phyloP scores from a whole-genome alignment of 805 yeast species.

The Hanseniaspora occidentalis region DNA sequence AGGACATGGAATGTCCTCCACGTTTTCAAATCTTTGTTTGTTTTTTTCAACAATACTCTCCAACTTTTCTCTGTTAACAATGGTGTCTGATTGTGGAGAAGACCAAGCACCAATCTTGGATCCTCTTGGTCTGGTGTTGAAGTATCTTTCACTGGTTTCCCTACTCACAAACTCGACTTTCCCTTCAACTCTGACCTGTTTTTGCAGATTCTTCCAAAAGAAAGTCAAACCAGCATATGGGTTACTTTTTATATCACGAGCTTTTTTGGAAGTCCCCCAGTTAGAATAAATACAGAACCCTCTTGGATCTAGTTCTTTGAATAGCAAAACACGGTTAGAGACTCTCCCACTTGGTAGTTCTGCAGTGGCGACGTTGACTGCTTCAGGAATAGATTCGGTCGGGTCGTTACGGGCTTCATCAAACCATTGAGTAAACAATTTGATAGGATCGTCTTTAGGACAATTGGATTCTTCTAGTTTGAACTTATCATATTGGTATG shows the following conservation, averaged over 20 bases:
- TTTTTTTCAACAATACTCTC: slow-evolving; percentile 7
- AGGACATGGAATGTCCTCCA: slow-evolving; percentile 72
- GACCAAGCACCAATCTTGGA: slow-evolving; percentile 96
- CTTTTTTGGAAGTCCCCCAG: slow-evolving; percentile 81
- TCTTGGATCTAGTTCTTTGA: slow-evolving; percentile 76
- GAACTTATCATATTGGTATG: slow-evolving; percentile 73
- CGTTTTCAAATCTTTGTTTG: slow-evolving; percentile 7
- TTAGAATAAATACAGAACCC: slow-evolving; percentile 87
- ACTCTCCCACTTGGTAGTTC: slow-evolving; percentile 83
- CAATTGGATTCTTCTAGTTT: slow-evolving; percentile 45
- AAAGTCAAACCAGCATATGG: slow-evolving; percentile 74
- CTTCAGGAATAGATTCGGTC: slow-evolving; percentile 61
- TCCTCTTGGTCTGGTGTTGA: slow-evolving; percentile 80
- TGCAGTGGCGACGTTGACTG: slow-evolving; percentile 81
- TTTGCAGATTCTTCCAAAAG: slow-evolving; percentile 84
- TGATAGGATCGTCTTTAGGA: slow-evolving; percentile 42
- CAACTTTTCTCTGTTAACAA: slow-evolving; percentile 34
- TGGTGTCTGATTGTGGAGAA: slow-evolving; percentile 66
- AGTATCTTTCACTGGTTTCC: slow-evolving; percentile 69
- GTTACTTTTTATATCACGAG: slow-evolving; percentile 55
- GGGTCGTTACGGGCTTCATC: slow-evolving; percentile 48
- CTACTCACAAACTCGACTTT: slow-evolving; percentile 55
- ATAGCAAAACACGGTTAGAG: slow-evolving; percentile 68
- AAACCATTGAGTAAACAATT: slow-evolving; percentile 79
- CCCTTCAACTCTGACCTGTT: slow-evolving; percentile 93